Evolutionary conservation across 1,284 basidiomycete genomes (phyloP).

Genomic region (Heterobasidion occidentale): DNA sequence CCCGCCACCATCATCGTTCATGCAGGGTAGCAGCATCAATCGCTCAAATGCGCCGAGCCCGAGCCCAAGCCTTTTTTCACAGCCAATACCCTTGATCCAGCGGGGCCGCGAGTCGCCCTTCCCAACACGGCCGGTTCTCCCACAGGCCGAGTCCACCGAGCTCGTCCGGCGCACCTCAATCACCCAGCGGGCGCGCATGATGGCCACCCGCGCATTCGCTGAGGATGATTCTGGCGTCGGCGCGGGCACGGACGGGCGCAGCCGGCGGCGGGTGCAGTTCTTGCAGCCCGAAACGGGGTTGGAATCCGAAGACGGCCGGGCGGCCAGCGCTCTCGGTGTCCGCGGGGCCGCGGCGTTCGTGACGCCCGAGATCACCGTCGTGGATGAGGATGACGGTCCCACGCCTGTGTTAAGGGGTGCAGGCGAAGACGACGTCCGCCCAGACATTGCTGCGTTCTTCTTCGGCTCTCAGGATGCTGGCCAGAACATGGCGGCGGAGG

Average conservation of each 20-base stretch:
- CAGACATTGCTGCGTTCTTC: constrained; percentile 10
- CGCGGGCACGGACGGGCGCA: constrained; percentile 7
- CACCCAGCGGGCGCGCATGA: neutral
- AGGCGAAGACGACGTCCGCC: constrained; percentile 9
- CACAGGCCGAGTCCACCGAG: constrained; percentile 16
- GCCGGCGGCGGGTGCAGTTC: neutral
- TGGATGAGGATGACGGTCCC: neutral
- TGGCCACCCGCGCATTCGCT: constrained; percentile 6
- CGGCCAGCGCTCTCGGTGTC: neutral
- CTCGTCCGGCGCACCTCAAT: constrained; percentile 16
- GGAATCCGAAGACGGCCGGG: neutral
- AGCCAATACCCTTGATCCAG: constrained; percentile 23
- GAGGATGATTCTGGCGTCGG: neutral
- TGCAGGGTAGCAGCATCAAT: constrained; percentile 8
- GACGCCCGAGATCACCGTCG: neutral
- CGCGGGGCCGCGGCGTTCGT: neutral
- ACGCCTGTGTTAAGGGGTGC: constrained; percentile 1
- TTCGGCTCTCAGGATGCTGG: neutral
- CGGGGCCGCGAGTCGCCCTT: constrained; percentile 45
- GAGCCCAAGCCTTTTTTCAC: constrained; percentile 17
- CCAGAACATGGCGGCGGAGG: neutral
- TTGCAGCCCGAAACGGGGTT: neutral
- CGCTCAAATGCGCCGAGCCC: constrained; percentile 7
- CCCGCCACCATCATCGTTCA: neutral
- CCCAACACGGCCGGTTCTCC: constrained; percentile 31